Evolutionary conservation across 129 eudicot genomes (phyloP), one percentile per base, ranked within the genome.

Genomic region (Silybum marianum): DNA sequence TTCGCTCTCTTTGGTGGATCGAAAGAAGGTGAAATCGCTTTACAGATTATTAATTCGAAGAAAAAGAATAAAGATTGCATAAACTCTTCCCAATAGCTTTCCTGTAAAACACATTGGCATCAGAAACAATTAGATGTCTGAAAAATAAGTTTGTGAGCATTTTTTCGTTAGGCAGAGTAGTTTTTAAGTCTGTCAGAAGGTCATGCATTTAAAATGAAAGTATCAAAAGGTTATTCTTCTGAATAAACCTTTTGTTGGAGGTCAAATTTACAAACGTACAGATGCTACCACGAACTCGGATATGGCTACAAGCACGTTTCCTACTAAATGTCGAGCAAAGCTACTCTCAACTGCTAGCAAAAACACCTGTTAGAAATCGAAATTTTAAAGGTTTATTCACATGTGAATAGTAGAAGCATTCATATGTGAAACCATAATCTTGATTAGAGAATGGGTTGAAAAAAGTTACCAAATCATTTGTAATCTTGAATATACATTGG

Each of bases 301-400:
- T 78, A 94, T 70, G 18, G 85, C 90, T 71, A 91, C 87, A 69
- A 94, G 80, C 71, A 84, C 78, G 58, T 90, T 94, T 68, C 85
- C 91, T 0, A 79, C 89, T 25, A 91, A 25, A 84, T 91, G 98
- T 79, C 82, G 95, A 78, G 73, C 79, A 81, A 82, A 89, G 72
- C 11, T 83, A 81, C 81, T 86, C 28, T 90, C 72, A 11, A 83
- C 60, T 34, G 84, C 78, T 13, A 94, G 85, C 84, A 94, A 79
- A 71, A 69, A 60, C 51, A 87, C 81, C 98, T 94, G 82, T 16
- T 78, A 66, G 42, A 54, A 74, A 24, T 69, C 25, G 44, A 60
- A 16, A 73, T 9, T 4, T 9, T 13, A 38, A 72, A n/a, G 14
- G 16, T 1, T 34, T n/a, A 32, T 71, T 18, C 12, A 71, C 74